Evolutionary conservation across 352 stramenopile genomes (phyloP), one percentile per base, ranked within the genome.

Genomic region (Globisporangium recalcitrans): DNA sequence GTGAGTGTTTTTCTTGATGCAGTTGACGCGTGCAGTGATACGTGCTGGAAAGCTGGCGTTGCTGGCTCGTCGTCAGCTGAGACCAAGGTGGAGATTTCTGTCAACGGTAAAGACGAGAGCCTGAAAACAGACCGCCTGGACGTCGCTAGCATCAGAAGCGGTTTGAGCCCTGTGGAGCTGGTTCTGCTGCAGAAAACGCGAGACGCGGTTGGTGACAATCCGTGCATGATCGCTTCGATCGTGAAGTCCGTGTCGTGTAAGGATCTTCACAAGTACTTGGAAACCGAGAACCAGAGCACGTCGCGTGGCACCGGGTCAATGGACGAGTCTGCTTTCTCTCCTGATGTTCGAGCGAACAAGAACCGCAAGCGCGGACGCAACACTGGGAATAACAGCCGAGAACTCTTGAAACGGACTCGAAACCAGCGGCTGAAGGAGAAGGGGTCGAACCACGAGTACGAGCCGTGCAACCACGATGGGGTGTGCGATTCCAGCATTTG

Each of bases 401-500:
- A 86, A 47, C 61, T 82, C 27, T 68, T 88, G 5, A 87, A 89
- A 63, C 78, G 78, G 36, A 87, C 72, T 8, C 72, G 77, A 42
- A 82, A 90, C 64, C 79, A 91, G 31, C 74, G 74, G 0, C 62
- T 87, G 52, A 84, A 90, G 40, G 77, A 89, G 46, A 88, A 77
- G 3, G 64, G 69, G 16, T 64, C 64, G 4, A 87, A 90, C 55
- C 78, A 90, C 63, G 80, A 91, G 56, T 93, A 89, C 51, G 80
- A 91, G 51, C 84, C 84, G 46, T 93, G 84, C 62, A 85, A 88
- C 48, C 84, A 93, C 60, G 71, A 88, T n/a, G 84, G 84, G 9
- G 63, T 71, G 26, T 91, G 82, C 58, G 62, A 80, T 70, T 69
- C 73, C 14, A 73, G 32, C 0, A 66, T 53, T 38, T 93, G 84